Evolutionary conservation across 2,329 filamentous ascomycete genomes (phyloP).

Genomic region (Xylariaceae sp.): DNA sequence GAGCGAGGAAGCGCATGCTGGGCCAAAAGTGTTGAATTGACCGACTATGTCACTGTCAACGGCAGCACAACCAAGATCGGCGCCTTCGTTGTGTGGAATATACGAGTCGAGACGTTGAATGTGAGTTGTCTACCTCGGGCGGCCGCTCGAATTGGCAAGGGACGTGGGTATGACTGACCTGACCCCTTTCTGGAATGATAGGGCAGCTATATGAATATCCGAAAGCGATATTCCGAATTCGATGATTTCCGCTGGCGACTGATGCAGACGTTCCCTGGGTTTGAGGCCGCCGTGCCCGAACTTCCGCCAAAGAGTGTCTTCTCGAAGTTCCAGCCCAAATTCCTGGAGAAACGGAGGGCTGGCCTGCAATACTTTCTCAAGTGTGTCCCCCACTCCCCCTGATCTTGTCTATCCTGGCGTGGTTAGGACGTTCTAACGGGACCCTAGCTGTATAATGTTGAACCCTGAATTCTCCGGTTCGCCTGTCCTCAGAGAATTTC

Average conservation of each 20-base stretch:
- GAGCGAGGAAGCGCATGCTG: slow-evolving; percentile 48
- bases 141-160: not conserved
- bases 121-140: slow-evolving; percentile 43
- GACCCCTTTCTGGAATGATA: slow-evolving; percentile 30
- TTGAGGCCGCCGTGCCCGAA: slow-evolving; percentile 77
- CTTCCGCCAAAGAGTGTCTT: slow-evolving; percentile 89
- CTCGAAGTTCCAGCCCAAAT: slow-evolving; percentile 75
- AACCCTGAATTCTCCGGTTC: slow-evolving; percentile 92
- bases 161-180: not conserved
- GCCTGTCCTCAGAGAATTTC: slow-evolving; percentile 85
- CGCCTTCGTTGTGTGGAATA: slow-evolving; percentile 95
- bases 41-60: slow-evolving; percentile 52
- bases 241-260: slow-evolving; percentile 72
- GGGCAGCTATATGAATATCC: slow-evolving; percentile 57
- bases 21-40: slow-evolving; percentile 57
- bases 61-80: slow-evolving; percentile 57
- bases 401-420: not conserved
- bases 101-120: slow-evolving; percentile 77
- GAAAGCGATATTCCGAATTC: slow-evolving; percentile 87
- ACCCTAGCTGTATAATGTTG: slow-evolving; percentile 71
- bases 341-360: slow-evolving; percentile 75
- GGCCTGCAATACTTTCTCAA: slow-evolving; percentile 92
- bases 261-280: slow-evolving; percentile 74
- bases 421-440: slow-evolving; percentile 8
- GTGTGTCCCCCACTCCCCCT: slow-evolving; percentile 45